phyloP scores from a whole-genome alignment of 1,284 basidiomycete genomes.

The Inonotus hispidus region DNA sequence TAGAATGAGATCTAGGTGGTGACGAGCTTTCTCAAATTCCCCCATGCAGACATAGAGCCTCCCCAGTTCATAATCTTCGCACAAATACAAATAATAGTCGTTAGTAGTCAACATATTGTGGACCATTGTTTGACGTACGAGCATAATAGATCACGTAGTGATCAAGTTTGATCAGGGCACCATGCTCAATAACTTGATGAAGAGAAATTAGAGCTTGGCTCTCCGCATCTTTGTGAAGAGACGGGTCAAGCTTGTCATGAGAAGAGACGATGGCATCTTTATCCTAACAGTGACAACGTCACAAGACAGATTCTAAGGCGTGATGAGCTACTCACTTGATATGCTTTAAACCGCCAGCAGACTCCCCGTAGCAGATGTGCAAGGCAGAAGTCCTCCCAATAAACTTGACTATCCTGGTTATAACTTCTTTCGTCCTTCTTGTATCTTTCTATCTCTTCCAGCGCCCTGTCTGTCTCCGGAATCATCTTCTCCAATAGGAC shows the following conservation, averaged over 20 bases:
- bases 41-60: constrained; percentile 61
- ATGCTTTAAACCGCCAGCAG: constrained; percentile 37
- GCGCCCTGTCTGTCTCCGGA: constrained; percentile 26
- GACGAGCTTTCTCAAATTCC: constrained; percentile 48
- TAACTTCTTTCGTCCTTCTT: constrained; percentile 23
- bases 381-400: constrained; percentile 49
- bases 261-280: background rate
- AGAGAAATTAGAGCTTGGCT: constrained; percentile 19
- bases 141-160: constrained; percentile 37
- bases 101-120: background rate
- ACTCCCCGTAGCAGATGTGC: constrained; percentile 49
- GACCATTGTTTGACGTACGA: constrained; percentile 18
- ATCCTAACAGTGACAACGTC: background rate
- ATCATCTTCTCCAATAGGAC: constrained; percentile 20
- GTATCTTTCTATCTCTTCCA: constrained; percentile 21
- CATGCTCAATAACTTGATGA: constrained; percentile 34
- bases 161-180: constrained; percentile 37
- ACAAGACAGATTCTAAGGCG: background rate
- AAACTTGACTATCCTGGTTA: constrained; percentile 36
- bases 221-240: constrained; percentile 1
- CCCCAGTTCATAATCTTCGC: constrained; percentile 74
- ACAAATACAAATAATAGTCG: background rate
- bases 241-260: background rate
- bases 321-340: constrained; percentile 30
- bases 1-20: constrained; percentile 66